phyloP scores from a whole-genome alignment of 768 basidiomycete genomes.

The Paxillus rubicundulus region DNA sequence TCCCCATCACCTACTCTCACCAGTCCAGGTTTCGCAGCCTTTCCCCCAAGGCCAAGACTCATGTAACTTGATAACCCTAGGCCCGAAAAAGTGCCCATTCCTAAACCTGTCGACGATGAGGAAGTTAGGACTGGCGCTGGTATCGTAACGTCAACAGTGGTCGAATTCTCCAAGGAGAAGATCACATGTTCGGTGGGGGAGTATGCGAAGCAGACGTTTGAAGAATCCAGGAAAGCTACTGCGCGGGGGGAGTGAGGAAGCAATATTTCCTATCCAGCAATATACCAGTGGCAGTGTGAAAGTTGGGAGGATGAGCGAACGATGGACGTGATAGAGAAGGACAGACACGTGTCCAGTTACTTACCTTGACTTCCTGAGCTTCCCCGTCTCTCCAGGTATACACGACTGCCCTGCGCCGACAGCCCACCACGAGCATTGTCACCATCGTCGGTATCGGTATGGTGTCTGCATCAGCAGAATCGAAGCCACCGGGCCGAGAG shows the following conservation, averaged over 20 bases:
- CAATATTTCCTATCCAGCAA: constrained; percentile 59
- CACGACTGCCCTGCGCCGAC: constrained; percentile 77
- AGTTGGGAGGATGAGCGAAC: not conserved
- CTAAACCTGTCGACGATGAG: constrained; percentile 31
- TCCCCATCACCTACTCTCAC: constrained; percentile 58
- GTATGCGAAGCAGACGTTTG: constrained; percentile 72
- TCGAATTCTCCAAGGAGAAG: constrained; percentile 61
- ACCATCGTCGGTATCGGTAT: constrained; percentile 61
- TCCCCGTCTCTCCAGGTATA: constrained; percentile 89
- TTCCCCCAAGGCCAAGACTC: constrained; percentile 76
- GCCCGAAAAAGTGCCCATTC: constrained; percentile 65
- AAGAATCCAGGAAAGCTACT: constrained; percentile 67
- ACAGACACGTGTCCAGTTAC: constrained; percentile 32
- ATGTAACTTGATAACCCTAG: constrained; percentile 77
- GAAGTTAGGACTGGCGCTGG: constrained; percentile 39
- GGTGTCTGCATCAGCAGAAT: constrained; percentile 5
- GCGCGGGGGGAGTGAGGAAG: constrained; percentile 90
- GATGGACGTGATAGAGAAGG: not conserved
- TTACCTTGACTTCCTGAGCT: constrained; percentile 65
- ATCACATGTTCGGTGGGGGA: constrained; percentile 65
- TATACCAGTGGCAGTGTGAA: not conserved
- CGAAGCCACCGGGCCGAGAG: constrained; percentile 6
- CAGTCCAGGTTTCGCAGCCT: constrained; percentile 58
- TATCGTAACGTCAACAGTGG: constrained; percentile 51
- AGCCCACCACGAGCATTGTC: constrained; percentile 83